These are phyloP conservation scores for Rhodotorula sp. DNA, from an alignment of 1,284 basidiomycete species.

Conservation along the genomic window DNA sequence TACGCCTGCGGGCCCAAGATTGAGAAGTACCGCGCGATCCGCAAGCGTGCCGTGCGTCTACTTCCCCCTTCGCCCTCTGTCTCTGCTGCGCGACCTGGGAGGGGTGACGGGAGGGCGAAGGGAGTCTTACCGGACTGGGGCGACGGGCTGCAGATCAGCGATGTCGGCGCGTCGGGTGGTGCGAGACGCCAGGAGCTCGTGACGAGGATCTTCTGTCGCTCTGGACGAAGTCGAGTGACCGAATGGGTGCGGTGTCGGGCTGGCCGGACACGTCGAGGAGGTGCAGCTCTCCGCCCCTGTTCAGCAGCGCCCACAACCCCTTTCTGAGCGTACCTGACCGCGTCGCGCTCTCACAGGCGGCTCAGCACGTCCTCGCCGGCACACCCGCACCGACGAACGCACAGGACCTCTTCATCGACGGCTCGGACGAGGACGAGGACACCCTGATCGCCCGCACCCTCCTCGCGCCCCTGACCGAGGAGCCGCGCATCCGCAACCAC, in stretches of 20 bases:
- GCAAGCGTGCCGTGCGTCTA: slow-evolving; percentile 48
- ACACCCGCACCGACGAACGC: slow-evolving; percentile 47
- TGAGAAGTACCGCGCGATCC: slow-evolving; percentile 49
- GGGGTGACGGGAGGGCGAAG: neutral
- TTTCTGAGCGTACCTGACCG: slow-evolving; percentile 1
- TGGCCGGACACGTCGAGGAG: no score
- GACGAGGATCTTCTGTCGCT: no score
- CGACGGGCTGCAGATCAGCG: no score
- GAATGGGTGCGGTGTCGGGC: no score
- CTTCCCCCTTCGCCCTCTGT: no score
- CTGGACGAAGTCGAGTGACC: no score
- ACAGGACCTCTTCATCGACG: slow-evolving; percentile 50
- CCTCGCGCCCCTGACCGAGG: slow-evolving; percentile 42
- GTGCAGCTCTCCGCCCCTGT: no score
- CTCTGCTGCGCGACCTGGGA: no score
- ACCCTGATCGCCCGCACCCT: slow-evolving; percentile 47
- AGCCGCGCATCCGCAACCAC: slow-evolving; percentile 50
- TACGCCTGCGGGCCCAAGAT: slow-evolving; percentile 53
- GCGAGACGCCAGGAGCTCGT: no score
- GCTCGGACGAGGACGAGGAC: slow-evolving; percentile 44
- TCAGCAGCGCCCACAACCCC: no score
- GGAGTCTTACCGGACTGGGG: neutral
- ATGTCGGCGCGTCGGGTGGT: no score
- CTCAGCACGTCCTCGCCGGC: slow-evolving; percentile 44
- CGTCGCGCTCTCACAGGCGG: slow-evolving; percentile 3